Conservation (phyloP, 805 yeast species). For the Priceomyces medius region DNA sequence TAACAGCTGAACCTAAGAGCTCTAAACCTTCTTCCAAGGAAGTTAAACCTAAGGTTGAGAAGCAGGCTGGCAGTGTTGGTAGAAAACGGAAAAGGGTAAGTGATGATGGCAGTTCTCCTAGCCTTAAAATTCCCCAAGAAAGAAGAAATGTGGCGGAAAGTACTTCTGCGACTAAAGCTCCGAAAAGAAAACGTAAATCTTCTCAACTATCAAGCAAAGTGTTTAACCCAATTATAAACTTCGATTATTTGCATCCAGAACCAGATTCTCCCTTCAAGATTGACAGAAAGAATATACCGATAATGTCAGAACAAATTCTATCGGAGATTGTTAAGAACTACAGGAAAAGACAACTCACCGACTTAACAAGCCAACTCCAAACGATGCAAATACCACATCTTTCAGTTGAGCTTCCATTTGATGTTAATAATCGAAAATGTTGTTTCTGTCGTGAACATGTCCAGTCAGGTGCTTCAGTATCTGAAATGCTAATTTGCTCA, state of each 20-base stretch:
- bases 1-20: neutral
- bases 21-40: neutral
- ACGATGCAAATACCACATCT: conserved; percentile 16
- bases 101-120: neutral
- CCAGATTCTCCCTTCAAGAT: conserved; percentile 9
- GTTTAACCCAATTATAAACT: conserved; percentile 22
- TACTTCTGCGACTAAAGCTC: neutral
- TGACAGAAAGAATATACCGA: conserved; percentile 20
- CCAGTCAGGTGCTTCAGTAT: conserved; percentile 17
- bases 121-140: neutral
- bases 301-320: conserved; percentile 5
- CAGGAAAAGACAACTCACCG: conserved; percentile 26
- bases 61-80: neutral
- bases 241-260: conserved; percentile 18
- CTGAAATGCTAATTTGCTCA: conserved; percentile 53
- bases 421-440: conserved; percentile 41
- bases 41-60: neutral
- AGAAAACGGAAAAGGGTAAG: conserved; percentile 1
- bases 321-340: conserved; percentile 15
- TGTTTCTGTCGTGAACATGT: conserved; percentile 54
- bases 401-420: conserved; percentile 19
- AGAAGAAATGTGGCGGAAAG: conserved; percentile 2
- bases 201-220: conserved; percentile 8
- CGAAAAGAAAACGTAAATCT: conserved; percentile 12
- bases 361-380: conserved; percentile 21